phyloP scores from a whole-genome alignment of 768 basidiomycete genomes.

The Leucocoprinus sp. region DNA sequence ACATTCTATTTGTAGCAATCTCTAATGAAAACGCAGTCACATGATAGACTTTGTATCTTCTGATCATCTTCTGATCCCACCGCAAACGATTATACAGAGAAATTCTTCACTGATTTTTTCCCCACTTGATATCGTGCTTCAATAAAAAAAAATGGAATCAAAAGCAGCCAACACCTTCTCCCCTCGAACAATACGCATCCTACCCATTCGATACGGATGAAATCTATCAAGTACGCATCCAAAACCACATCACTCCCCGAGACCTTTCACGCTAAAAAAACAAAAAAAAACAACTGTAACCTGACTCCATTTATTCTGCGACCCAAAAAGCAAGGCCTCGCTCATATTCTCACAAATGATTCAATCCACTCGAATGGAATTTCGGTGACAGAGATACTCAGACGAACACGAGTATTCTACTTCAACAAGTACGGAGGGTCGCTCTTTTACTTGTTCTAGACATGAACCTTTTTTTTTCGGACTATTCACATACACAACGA shows the following conservation, averaged over 20 bases:
- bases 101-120: not conserved
- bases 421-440: slow-evolving; percentile 49
- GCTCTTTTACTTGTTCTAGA: not conserved
- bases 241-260: too few relatives aligned
- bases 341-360: slow-evolving; percentile 41
- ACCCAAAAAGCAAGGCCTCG: slow-evolving; percentile 54
- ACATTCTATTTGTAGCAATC: too few relatives aligned
- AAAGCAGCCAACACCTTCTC: not conserved
- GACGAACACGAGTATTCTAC: slow-evolving; percentile 58
- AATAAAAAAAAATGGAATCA: not conserved
- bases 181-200: slow-evolving; percentile 23
- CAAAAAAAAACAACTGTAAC: slow-evolving; percentile 12
- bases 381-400: slow-evolving; percentile 35
- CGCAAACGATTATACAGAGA: not conserved
- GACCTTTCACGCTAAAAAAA: not conserved
- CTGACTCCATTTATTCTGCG: too few relatives aligned
- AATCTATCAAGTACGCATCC: slow-evolving; percentile 45
- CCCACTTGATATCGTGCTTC: not conserved
- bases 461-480: too few relatives aligned
- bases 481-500: not conserved
- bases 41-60: too few relatives aligned
- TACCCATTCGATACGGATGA: slow-evolving; percentile 53
- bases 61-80: too few relatives aligned
- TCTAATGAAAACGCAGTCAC: too few relatives aligned
- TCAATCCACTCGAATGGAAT: slow-evolving; percentile 25